Percentiles rank a stretch among this genome's conserved stretches.
These are phyloP conservation scores for Exophiala mesophila DNA, from an alignment of 2,329 filamentous ascomycete genomes.

Conservation along the genomic window DNA sequence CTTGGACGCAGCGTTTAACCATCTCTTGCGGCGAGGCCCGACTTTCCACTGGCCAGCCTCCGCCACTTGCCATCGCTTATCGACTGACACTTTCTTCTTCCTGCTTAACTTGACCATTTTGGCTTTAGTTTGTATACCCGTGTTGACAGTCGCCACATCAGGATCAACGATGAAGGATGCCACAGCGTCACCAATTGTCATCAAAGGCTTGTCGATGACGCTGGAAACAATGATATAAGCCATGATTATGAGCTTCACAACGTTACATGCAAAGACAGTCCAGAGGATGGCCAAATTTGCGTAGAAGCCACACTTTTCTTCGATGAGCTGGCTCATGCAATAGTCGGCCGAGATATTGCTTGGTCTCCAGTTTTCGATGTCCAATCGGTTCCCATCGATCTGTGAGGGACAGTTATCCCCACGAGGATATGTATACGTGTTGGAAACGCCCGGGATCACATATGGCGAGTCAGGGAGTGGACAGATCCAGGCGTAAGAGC, in stretches of 20 bases:
- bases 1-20: not conserved
- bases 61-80: not conserved
- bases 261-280: slow-evolving; percentile 14
- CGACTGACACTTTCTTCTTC: not conserved
- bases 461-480: not conserved
- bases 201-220: slow-evolving; percentile 19
- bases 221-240: slow-evolving; percentile 3
- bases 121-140: slow-evolving; percentile 22
- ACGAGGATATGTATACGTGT: not conserved
- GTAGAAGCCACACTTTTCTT: slow-evolving; percentile 12
- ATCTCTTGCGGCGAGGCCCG: not conserved
- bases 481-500: not conserved
- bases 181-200: slow-evolving; percentile 29
- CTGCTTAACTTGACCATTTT: not conserved
- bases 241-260: slow-evolving; percentile 15
- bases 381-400: not conserved
- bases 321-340: slow-evolving; percentile 11
- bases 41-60: not conserved
- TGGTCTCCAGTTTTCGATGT: not conserved
- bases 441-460: not conserved
- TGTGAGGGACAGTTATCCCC: not conserved
- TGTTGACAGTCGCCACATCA: slow-evolving; percentile 28
- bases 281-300: slow-evolving; percentile 17
- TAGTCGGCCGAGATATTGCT: slow-evolving; percentile 5
- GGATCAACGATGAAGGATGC: slow-evolving; percentile 27